These are phyloP conservation scores for Eremomyces bilateralis DNA, from an alignment of 495 filamentous ascomycete genomes.

Conservation along the genomic window DNA sequence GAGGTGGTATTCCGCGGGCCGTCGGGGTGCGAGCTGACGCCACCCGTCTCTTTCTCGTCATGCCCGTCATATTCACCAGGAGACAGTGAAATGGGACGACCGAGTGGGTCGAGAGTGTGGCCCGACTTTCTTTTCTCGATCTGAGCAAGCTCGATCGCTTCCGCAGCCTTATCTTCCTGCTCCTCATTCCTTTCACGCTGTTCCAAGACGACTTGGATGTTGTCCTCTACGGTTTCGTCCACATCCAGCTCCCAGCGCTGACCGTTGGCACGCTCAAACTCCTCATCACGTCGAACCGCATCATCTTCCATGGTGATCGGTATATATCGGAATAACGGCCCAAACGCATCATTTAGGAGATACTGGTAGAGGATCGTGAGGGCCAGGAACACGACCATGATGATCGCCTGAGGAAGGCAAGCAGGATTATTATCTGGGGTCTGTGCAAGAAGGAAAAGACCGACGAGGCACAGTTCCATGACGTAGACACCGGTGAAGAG, in stretches of 20 bases:
- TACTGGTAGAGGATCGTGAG: slow-evolving; percentile 65
- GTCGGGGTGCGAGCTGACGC: too few species aligned
- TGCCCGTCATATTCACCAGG: too few species aligned
- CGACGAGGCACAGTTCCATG: slow-evolving; percentile 80
- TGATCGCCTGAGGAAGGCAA: slow-evolving; percentile 65
- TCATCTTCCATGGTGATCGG: slow-evolving; percentile 94
- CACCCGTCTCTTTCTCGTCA: too few species aligned
- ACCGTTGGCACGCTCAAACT: slow-evolving; percentile 56
- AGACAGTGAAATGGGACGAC: slow-evolving; percentile 8
- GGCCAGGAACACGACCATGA: slow-evolving; percentile 59
- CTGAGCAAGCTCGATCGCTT: slow-evolving; percentile 35
- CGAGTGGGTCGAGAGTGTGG: slow-evolving; percentile 1
- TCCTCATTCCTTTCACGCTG: slow-evolving; percentile 18
- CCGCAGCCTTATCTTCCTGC: slow-evolving; percentile 21
- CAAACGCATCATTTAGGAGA: slow-evolving; percentile 66
- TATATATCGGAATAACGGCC: slow-evolving; percentile 67
- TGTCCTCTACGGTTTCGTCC: slow-evolving; percentile 28
- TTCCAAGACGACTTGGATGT: slow-evolving; percentile 24
- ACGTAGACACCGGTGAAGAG: slow-evolving; percentile 87
- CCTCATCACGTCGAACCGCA: slow-evolving; percentile 69
- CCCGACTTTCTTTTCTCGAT: slow-evolving; percentile 21
- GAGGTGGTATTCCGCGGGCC: too few species aligned
- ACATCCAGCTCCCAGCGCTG: slow-evolving; percentile 25
- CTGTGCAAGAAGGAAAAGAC: slow-evolving; percentile 70
- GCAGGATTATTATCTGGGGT: slow-evolving; percentile 34